These are phyloP conservation scores for Adansonia digitata DNA, from an alignment of 345 rosid genomes.

Conservation along the genomic window DNA sequence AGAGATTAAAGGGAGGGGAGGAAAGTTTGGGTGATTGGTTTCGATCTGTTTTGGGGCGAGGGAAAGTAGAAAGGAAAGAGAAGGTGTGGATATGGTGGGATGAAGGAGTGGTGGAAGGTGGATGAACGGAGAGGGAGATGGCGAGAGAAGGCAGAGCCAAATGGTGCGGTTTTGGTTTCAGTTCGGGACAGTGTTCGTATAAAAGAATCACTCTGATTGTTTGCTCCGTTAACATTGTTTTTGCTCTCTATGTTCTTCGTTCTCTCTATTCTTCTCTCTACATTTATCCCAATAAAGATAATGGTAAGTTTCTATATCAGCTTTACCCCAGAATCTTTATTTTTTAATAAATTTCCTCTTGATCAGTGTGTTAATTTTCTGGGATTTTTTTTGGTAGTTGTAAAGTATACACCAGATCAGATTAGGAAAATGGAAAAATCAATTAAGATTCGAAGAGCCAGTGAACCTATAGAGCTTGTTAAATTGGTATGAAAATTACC, in stretches of 20 bases:
- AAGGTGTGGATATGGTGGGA: constrained; percentile 11
- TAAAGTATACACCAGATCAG: constrained; percentile 73
- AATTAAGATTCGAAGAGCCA: constrained; percentile 68
- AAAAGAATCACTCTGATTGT: constrained; percentile 70
- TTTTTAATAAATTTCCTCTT: not conserved
- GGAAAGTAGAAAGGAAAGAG: not conserved
- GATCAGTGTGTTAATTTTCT: not conserved
- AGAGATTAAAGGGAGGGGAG: not conserved
- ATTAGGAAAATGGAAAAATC: constrained; percentile 86
- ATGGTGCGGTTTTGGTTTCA: not conserved
- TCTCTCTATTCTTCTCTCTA: constrained; percentile 76
- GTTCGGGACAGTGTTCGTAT: constrained; percentile 52
- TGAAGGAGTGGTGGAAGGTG: not conserved
- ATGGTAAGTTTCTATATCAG: constrained; percentile 20
- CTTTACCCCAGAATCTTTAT: not conserved
- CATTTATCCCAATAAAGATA: constrained; percentile 45
- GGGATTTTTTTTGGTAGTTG: constrained; percentile 33
- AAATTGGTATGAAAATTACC: constrained; percentile 42
- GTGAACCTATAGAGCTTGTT: constrained; percentile 53
- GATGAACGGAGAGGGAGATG: not conserved
- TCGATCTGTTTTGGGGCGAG: not conserved
- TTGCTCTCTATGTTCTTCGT: constrained; percentile 84
- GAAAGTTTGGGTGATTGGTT: not conserved
- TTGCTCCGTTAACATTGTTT: constrained; percentile 80
- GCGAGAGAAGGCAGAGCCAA: constrained; percentile 5